Evolutionary conservation across 345 rosid species (phyloP).

Genomic region (Salix koriyanagi): DNA sequence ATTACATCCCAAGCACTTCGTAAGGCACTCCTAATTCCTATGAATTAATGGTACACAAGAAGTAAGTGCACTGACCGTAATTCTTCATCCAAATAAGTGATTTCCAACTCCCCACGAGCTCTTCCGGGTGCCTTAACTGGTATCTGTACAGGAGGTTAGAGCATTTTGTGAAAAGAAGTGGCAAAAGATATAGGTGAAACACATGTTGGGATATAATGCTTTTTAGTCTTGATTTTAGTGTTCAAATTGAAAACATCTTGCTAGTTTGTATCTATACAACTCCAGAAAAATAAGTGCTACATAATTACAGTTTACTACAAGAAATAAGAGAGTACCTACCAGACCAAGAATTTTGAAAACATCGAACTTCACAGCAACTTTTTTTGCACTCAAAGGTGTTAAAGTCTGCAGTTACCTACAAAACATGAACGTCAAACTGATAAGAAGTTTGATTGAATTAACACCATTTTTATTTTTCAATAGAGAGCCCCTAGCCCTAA

Average conservation of each 20-base stretch:
- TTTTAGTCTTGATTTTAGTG: not conserved
- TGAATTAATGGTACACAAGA: not conserved
- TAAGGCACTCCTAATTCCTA: not conserved
- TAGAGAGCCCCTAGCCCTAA: not conserved
- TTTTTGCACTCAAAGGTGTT: constrained; percentile 63
- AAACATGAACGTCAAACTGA: constrained; percentile 7
- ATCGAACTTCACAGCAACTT: constrained; percentile 82
- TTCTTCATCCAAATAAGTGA: constrained; percentile 59
- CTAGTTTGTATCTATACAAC: not conserved
- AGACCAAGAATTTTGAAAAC: constrained; percentile 68
- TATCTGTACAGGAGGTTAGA: constrained; percentile 27
- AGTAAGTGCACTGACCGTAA: constrained; percentile 31
- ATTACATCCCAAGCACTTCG: not conserved
- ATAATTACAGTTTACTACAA: not conserved
- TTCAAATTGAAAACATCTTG: not conserved
- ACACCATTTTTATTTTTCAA: not conserved
- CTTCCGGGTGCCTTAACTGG: constrained; percentile 58
- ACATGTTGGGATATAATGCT: not conserved
- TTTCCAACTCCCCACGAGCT: constrained; percentile 61
- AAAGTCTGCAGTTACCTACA: constrained; percentile 84
- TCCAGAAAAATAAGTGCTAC: not conserved
- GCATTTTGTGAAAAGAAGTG: not conserved
- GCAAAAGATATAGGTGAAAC: not conserved
- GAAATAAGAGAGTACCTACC: constrained; percentile 36
- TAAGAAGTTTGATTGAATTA: not conserved